Percentiles rank a stretch among this genome's conserved stretches.
These are phyloP conservation scores for Durusdinium trenchii DNA, from an alignment of 73 alveolate species.

Conservation along the genomic window DNA sequence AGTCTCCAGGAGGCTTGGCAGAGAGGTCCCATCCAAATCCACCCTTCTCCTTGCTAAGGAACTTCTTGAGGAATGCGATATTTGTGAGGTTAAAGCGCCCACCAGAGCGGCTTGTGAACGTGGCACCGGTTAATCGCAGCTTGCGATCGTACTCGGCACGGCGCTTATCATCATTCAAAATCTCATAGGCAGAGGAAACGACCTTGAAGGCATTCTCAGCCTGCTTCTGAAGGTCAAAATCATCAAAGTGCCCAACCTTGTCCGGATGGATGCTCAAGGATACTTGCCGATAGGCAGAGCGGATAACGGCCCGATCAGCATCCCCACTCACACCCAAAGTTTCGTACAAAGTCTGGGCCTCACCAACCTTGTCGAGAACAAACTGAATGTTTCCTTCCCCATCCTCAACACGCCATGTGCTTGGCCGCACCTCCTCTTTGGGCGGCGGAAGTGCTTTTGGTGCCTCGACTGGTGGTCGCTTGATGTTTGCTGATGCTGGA, in stretches of 20 bases:
- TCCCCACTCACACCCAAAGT: conserved; percentile 72
- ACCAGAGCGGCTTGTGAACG: conserved; percentile 57
- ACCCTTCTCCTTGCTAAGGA: conserved; percentile 68
- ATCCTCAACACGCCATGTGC: conserved; percentile 72
- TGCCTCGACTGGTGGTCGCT: conserved; percentile 17
- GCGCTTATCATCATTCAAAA: conserved; percentile 40
- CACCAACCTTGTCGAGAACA: conserved; percentile 94
- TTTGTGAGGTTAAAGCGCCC: conserved; percentile 88
- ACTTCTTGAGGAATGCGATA: conserved; percentile 78
- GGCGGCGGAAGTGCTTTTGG: conserved; percentile 18
- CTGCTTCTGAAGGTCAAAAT: conserved; percentile 53
- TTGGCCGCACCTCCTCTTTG: conserved; percentile 12
- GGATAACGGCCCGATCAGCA: conserved; percentile 75
- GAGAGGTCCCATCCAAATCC: conserved; percentile 94
- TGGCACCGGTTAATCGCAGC: conserved; percentile 80
- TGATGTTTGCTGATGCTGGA: conserved; percentile 22
- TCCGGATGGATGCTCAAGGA: conserved; percentile 85
- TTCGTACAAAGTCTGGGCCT: conserved; percentile 76
- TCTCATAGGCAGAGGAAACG: conserved; percentile 80
- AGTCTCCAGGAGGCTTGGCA: conserved; percentile 77
- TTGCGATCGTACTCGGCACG: conserved; percentile 90
- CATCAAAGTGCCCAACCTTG: conserved; percentile 65
- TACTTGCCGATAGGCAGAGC: conserved; percentile 69
- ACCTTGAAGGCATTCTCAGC: conserved; percentile 92
- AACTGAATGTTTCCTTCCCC: conserved; percentile 72